Percentiles rank a stretch among this genome's conserved stretches.
Conservation (phyloP, 2,329 filamentous ascomycete species). For the Pseudogymnoascus sp. region DNA sequence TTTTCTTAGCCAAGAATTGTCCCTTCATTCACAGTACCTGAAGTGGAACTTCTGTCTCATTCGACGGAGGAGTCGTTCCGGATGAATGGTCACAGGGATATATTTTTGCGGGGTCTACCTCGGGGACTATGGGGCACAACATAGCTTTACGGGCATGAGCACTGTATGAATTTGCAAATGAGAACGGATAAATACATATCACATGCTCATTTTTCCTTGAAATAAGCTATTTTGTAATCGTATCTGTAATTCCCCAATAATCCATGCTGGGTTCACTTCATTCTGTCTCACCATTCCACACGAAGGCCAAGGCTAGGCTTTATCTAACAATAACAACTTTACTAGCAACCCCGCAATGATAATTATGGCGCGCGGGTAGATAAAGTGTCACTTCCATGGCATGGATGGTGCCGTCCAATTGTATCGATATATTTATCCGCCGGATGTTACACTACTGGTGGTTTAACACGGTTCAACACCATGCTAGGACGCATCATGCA, state of each 20-base stretch:
- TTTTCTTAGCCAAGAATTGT: neutral
- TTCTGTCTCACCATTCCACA: neutral
- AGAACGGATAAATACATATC: neutral
- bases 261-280: no score
- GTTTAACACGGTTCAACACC: constrained; percentile 3
- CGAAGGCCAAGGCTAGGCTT: neutral
- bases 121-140: neutral
- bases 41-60: neutral
- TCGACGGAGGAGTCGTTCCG: neutral
- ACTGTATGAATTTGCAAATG: neutral
- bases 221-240: neutral
- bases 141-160: neutral
- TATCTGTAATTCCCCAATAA: neutral
- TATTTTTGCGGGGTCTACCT: neutral
- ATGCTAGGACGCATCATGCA: neutral
- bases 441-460: neutral
- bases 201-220: neutral
- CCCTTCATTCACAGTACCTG: neutral
- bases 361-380: neutral
- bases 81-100: neutral
- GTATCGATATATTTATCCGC: neutral
- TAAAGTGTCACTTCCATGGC: neutral
- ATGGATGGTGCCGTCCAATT: neutral
- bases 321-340: neutral
- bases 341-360: constrained; percentile 1